phyloP scores from a whole-genome alignment of 2,329 filamentous ascomycete genomes.

The Aspergillus awamori region DNA sequence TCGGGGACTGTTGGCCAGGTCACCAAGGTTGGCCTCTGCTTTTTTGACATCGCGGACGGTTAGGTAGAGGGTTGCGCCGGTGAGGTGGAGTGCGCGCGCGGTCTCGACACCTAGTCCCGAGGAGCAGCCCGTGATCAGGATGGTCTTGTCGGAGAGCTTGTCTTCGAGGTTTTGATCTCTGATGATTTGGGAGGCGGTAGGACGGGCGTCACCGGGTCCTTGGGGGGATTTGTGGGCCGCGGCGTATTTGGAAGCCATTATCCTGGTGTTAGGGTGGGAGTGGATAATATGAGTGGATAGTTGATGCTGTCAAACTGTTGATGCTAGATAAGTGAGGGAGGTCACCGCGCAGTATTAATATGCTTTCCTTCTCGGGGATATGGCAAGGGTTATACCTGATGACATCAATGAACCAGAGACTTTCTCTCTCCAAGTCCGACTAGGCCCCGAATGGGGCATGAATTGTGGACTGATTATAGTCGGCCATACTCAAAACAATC shows the following conservation, averaged over 20 bases:
- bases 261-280: neutral
- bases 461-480: too few species aligned
- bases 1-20: slow-evolving; percentile 29
- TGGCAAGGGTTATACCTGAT: too few species aligned
- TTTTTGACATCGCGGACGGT: slow-evolving; percentile 40
- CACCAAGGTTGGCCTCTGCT: too few species aligned
- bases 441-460: too few species aligned
- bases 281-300: neutral
- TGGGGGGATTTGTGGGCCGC: neutral
- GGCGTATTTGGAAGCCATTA: neutral
- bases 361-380: too few species aligned
- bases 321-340: too few species aligned
- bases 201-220: slow-evolving; percentile 29
- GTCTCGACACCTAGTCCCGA: slow-evolving; percentile 51
- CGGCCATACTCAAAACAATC: too few species aligned
- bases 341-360: too few species aligned
- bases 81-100: slow-evolving; percentile 47
- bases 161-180: slow-evolving; percentile 25
- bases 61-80: slow-evolving; percentile 38
- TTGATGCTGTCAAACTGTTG: too few species aligned
- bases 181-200: slow-evolving; percentile 42
- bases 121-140: slow-evolving; percentile 21
- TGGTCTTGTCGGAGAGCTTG: slow-evolving; percentile 16
- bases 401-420: too few species aligned
- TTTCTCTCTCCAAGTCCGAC: too few species aligned